A percentile compares a stretch with the other conserved stretches of the same genome.
Conservation (phyloP, 2,329 filamentous ascomycete species). For the Blumeriella jaapii region DNA sequence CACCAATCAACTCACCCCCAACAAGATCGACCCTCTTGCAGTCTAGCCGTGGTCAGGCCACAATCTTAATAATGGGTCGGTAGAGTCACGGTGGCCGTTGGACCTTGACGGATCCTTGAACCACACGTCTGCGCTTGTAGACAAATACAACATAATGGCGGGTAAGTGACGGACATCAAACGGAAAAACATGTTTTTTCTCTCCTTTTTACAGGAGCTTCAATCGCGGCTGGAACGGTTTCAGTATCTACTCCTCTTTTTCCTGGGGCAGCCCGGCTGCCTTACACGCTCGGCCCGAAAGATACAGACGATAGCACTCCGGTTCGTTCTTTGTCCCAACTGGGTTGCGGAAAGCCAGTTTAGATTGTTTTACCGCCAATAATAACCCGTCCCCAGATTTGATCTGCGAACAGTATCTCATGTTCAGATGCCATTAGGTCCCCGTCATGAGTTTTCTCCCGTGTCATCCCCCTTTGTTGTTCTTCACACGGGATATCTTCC, state of each 20-base stretch:
- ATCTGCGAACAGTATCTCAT: slow-evolving; percentile 8
- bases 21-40: not conserved
- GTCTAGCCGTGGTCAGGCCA: slow-evolving; percentile 6
- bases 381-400: slow-evolving; percentile 11
- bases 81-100: not conserved
- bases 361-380: no score
- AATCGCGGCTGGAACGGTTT: not conserved
- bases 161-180: no score
- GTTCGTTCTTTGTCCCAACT: no score
- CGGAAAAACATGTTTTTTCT: no score
- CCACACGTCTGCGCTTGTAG: slow-evolving; percentile 10
- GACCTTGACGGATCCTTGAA: slow-evolving; percentile 2
- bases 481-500: no score
- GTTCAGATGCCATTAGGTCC: slow-evolving; percentile 8
- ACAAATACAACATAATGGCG: not conserved
- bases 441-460: no score
- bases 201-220: no score
- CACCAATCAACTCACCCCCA: not conserved
- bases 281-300: slow-evolving; percentile 10
- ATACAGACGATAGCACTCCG: slow-evolving; percentile 8
- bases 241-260: slow-evolving; percentile 1
- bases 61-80: slow-evolving; percentile 3
- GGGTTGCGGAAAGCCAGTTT: slow-evolving; percentile 3
- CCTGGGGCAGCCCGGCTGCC: no score
- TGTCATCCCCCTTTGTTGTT: no score